Evolutionary conservation across 176 grass and related monocot genomes (phyloP), one percentile per base, ranked within the genome.

Genomic region (Avena eriantha): DNA sequence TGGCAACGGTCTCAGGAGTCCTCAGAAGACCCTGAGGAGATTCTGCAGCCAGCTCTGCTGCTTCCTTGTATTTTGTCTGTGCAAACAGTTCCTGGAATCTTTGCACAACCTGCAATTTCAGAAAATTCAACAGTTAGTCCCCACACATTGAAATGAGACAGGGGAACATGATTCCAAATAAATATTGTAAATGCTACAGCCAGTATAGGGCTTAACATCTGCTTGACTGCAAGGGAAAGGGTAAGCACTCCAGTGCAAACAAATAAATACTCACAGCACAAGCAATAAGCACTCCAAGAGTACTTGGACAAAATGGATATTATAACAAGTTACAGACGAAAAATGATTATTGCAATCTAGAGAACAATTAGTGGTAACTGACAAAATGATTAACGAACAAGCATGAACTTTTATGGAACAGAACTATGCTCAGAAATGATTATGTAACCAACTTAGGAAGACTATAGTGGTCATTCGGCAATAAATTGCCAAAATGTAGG

Each of bases 41-140:
- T 60, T 98, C 96, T 73, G 96, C 96, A 73, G 96, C 96, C 80
- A 98, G 77, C 84, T 98, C 96, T 86, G 96, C 96, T 82, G 96
- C 96, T 92, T 98, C 96, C 85, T 98, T 98, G 82, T 98, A 98
- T 76, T 98, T 98, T 13, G 93, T 98, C 71, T 98, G 96, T 0
- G 93, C 83, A 36, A 98, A 98, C 63, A 98, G 59, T 91, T 98
- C 93, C 86, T 98, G 96, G 47, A 98, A 98, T 79, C 96, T 91
- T 86, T 98, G 93, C 50, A 94, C 96, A 85, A 98, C 96, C 96
- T 98, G 91, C 72, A 84, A 84, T 81, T 81, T 29, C 39, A 86
- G 54, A 85, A 72, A 69, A 61, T 78, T n/a, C 26, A 67, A 81
- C 24, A 67, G 18, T 81, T 67, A 81, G 60, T 15, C 17, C 48